A percentile compares a stretch with the other conserved stretches of the same genome.
These are phyloP conservation scores for Gossypium longicalyx DNA, from an alignment of 345 rosid species.

Conservation along the genomic window DNA sequence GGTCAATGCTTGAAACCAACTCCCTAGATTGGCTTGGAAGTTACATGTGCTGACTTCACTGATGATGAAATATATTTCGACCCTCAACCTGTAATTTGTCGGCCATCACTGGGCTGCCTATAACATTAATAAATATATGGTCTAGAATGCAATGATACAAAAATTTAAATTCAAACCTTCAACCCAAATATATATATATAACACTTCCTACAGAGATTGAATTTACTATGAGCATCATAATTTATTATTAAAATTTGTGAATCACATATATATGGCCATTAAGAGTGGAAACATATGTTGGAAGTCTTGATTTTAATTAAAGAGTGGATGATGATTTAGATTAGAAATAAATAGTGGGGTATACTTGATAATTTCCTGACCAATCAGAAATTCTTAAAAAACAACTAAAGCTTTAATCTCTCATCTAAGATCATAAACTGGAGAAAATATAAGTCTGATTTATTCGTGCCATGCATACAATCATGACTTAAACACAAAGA, in stretches of 20 bases:
- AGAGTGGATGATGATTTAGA: neutral
- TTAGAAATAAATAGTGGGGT: neutral
- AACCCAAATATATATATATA: no score
- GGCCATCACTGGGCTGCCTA: no score
- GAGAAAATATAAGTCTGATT: neutral
- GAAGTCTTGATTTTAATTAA: neutral
- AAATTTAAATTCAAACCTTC: no score
- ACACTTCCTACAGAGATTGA: no score
- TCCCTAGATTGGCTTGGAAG: neutral
- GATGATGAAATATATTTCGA: neutral
- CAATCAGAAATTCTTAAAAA: neutral
- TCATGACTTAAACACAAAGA: neutral
- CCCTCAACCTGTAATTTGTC: neutral
- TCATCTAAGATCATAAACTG: neutral
- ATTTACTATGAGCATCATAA: no score
- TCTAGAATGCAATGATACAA: no score
- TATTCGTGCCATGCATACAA: slow-evolving; percentile 23
- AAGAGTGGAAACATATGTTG: no score
- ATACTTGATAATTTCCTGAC: neutral
- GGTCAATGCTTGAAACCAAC: neutral
- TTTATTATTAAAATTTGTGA: no score
- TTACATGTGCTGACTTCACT: neutral
- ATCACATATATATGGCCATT: no score
- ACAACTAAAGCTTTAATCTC: no score
- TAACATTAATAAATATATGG: no score